Base-by-base conservation (phyloP, 306 rosid species). In the Prunus davidiana region DNA sequence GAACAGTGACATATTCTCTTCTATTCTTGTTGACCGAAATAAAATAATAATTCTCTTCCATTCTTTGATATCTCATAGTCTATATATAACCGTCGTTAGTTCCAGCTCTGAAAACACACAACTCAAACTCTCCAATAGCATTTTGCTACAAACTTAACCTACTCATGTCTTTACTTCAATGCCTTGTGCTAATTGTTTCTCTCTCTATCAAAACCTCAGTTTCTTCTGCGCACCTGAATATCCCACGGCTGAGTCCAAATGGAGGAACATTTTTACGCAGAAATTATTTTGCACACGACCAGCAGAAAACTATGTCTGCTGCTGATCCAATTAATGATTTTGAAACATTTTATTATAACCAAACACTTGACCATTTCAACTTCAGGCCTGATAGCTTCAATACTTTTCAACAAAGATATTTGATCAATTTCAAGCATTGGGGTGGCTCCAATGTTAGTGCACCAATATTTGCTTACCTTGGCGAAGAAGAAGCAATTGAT, bases 321-420 rank as follows among this genome's bases (percentile, higher is more conserved):
- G 20, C 32, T 20, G 60, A 67, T 41, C 6, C 75, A 12, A 60
- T 30, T 11, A 55, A 61, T 10, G 82, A 87, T 13, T 51, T 87
- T 20, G 9, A 78, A 76, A 85, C 88, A 27, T 82, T 78, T 70
- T 88, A 74, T 49, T 91, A 78, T 71, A 79, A 76, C 24, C 91
- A 89, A 24, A 82, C 78, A 9, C 80, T 91, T 1, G 93, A 89
- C 73, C 97, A 91, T 75, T 91, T 89, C 85, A 91, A 88, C 54
- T 87, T 88, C 70, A 79, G 76, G 55, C 84, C 84, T 13, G 83
- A 88, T 65, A 86, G 91, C 81, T 87, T 81, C 69, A 30, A 11
- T 51, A 86, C 80, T 12, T 91, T 89, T 65, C 80, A 57, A n/a
- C 93, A 91, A 71, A 84, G 83, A 75, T 91, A 91, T 78, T 2